Evolutionary conservation across 495 filamentous ascomycete species (phyloP).

Genomic region (Lepraria neglecta): DNA sequence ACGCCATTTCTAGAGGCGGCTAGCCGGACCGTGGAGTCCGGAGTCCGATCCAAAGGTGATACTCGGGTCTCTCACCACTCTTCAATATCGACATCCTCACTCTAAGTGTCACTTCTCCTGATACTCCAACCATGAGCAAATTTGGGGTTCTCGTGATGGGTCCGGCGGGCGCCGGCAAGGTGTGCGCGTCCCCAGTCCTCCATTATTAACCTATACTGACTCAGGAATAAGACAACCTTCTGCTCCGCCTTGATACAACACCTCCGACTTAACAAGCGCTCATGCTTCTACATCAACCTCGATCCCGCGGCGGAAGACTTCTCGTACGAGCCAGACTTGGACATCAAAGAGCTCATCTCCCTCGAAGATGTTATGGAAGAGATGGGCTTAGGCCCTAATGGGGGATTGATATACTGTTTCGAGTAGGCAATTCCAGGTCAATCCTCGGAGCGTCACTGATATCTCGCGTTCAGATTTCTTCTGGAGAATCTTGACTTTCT

Average conservation of each 20-base stretch:
- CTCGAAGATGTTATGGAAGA: slow-evolving; percentile 99
- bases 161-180: slow-evolving; percentile 82
- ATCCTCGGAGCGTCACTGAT: background rate
- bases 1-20: background rate
- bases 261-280: slow-evolving; percentile 78
- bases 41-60: too few relatives aligned
- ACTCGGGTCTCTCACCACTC: too few relatives aligned
- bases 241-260: slow-evolving; percentile 90
- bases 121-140: slow-evolving; percentile 65
- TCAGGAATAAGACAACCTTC: slow-evolving; percentile 68
- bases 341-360: slow-evolving; percentile 94
- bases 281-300: slow-evolving; percentile 94
- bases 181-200: slow-evolving; percentile 31
- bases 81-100: background rate
- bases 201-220: slow-evolving; percentile 9
- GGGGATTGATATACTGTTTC: slow-evolving; percentile 96
- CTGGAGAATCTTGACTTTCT: slow-evolving; percentile 96
- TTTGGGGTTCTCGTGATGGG: slow-evolving; percentile 94
- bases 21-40: background rate
- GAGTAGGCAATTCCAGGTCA: slow-evolving; percentile 44
- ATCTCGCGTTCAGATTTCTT: slow-evolving; percentile 47
- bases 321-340: slow-evolving; percentile 83
- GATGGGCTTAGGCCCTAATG: slow-evolving; percentile 86
- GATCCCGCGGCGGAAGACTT: slow-evolving; percentile 95
- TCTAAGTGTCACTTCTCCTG: background rate